These are phyloP conservation scores for Linnemannia zychae DNA, from an alignment of 192 early-diverging fungal genomes.

Conservation along the genomic window DNA sequence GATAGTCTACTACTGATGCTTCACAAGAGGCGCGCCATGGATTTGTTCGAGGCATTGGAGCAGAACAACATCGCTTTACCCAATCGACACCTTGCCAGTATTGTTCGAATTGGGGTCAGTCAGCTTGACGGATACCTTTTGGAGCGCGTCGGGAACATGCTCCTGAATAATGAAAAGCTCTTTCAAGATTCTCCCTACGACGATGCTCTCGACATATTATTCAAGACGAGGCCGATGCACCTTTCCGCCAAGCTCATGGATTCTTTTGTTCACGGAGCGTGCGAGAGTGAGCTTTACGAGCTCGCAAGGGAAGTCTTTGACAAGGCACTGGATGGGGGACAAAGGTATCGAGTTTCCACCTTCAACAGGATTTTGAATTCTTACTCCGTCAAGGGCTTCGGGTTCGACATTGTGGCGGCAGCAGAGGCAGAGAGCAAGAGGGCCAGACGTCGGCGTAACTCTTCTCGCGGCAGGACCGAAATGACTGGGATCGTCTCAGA, in stretches of 20 bases:
- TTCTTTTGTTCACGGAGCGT: conserved; percentile 36
- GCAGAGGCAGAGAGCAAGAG: conserved; percentile 7
- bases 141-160: conserved; percentile 37
- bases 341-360: conserved; percentile 22
- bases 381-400: conserved; percentile 46
- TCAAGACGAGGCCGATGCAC: conserved; percentile 8
- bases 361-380: conserved; percentile 42
- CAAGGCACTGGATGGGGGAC: conserved; percentile 22
- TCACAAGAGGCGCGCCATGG: conserved; percentile 8
- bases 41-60: conserved; percentile 12
- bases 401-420: conserved; percentile 45
- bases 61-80: conserved; percentile 13
- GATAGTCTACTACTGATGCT: conserved; percentile 18
- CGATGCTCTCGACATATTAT: not conserved
- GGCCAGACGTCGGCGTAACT: not conserved
- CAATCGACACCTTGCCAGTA: not conserved
- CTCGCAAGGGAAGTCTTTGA: conserved; percentile 46
- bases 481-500: not conserved
- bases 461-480: not conserved
- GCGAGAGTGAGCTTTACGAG: conserved; percentile 28
- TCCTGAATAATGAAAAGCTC: conserved; percentile 18
- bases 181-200: not conserved
- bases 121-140: conserved; percentile 13
- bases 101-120: conserved; percentile 24
- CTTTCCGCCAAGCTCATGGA: conserved; percentile 38